Evolutionary conservation across 2,329 filamentous ascomycete genomes (phyloP), one percentile per base, ranked within the genome.

Genomic region (Pseudopithomyces maydicus): DNA sequence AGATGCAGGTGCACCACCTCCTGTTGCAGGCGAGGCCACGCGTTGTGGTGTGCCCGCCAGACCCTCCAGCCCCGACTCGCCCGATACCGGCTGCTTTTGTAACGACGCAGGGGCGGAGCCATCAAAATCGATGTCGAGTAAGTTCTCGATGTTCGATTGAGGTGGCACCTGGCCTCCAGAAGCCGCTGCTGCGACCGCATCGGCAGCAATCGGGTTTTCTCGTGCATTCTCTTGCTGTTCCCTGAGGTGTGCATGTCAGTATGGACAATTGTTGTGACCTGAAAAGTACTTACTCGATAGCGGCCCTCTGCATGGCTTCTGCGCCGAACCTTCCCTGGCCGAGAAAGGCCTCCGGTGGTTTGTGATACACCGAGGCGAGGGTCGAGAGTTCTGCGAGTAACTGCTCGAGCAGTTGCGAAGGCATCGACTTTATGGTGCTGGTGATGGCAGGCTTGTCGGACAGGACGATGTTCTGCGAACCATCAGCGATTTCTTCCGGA

Each of bases 361-460:
- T 98, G 85, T 99, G 95, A 79, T 99, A 99, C 20, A 99, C 95
- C 1, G 94, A 98, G 7, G 95, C 92, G 29, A 99, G 85, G 10
- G 95, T 97, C 12, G 94, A 98, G 32, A 99, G 86, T 76, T 99
- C 94, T 10, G 85, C 84, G 8, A 99, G 86, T n/a, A 99, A 87
- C 75, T 92, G 89, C 59, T 99, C 94, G 42, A 99, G 85, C 6
- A 99, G 84, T 33, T 88, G 83, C 5, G 90, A 85, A 1, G 95
- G 92, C 29, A 98, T 84, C 55, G 91, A 94, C 55, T 91, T 91
- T 80, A 99, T 97, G 23, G 95, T 99, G 20, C 92, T 94, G 38
- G 90, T 88, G 72, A 99, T 99, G 29, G 92, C 90, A 5, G 95
- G 95, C 76, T 97, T 97, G 66, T 96, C 90, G 4, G 95, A 96